Percentiles rank a stretch among this genome's conserved stretches.
Evolutionary conservation across 768 basidiomycete species (phyloP).

Genomic region (Auriscalpium orientale): DNA sequence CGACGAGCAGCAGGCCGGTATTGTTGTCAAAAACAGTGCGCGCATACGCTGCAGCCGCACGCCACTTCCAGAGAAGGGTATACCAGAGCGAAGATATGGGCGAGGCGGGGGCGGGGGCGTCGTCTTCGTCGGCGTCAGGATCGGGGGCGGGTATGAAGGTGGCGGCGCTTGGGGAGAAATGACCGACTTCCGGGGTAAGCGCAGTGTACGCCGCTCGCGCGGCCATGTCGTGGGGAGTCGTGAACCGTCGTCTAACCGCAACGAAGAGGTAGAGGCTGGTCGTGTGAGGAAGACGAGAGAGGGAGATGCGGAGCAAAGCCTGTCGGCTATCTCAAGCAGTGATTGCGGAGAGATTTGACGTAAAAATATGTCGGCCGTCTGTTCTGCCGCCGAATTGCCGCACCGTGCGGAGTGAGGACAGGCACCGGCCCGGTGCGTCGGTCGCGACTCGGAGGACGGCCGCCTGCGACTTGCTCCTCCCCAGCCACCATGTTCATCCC

Average conservation of each 20-base stretch:
- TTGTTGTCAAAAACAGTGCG: constrained; percentile 28
- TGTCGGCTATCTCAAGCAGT: no score
- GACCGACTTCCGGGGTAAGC: background rate
- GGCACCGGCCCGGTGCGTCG: no score
- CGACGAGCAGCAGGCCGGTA: constrained; percentile 53
- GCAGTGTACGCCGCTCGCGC: constrained; percentile 24
- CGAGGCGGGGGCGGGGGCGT: background rate
- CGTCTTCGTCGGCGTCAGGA: background rate
- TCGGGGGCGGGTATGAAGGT: constrained; percentile 2
- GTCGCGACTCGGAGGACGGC: no score
- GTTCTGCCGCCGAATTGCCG: no score
- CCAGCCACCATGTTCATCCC: no score
- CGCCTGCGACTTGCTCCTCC: no score
- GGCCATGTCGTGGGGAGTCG: background rate
- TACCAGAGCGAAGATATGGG: background rate
- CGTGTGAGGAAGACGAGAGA: no score
- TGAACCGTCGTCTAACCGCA: constrained; percentile 1
- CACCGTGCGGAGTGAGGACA: no score
- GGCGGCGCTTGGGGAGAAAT: background rate
- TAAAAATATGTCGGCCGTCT: no score
- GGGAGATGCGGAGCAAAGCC: no score
- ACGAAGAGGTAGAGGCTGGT: background rate
- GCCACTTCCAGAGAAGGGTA: background rate
- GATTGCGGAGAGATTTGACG: no score
- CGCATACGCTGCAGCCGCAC: background rate